Evolutionary conservation across 495 filamentous ascomycete species (phyloP), one percentile per base, ranked within the genome.

Genomic region (Penicillium lividum): DNA sequence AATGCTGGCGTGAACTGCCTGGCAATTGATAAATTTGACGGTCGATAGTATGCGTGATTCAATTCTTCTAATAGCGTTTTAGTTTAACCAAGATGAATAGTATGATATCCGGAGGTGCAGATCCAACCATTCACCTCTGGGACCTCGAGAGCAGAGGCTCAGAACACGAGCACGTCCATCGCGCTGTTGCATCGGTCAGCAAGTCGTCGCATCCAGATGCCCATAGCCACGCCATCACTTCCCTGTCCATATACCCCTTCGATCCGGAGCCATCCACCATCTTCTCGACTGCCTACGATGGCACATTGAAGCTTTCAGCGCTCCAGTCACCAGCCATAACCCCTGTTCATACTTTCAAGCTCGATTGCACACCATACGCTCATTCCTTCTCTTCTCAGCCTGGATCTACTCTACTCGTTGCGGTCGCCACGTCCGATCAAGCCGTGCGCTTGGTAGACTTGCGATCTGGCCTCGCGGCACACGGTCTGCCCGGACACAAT

Each of bases 171-270:
- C 68, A 82, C 65, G 77, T 75, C 4, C 84, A 84, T 61, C 73
- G 65, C 7, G 80, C 86, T 5, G 66, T 77, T 9, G 79, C 73
- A 27, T 77, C 71, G 9, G 64, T 77, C n/a, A 66, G 69, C 56
- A 79, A 73, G 60, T 73, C 73, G 7, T 73, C 77, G 16, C 66
- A 77, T 42, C 63, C 65, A 16, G 74, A 76, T 13, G 77, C 82
- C 10, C 90, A 94, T 69, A 89, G 83, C 48, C 89, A 87, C 62
- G 88, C 90, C 51, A 87, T 96, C 52, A 96, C 92, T 2, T 87
- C 92, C 36, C 73, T 96, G 40, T 89, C 82, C 2, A 95, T 95
- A 73, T 96, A 94, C 65, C 91, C 93, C 4, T 94, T 94, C 63
- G 93, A 80, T 49, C 76, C 76, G 3, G 93, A 75, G 73, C 87